A percentile compares a stretch with the other conserved stretches of the same genome.
These are phyloP conservation scores for Ophiostoma tasmaniense DNA, from an alignment of 2,329 filamentous ascomycete species.

Conservation along the genomic window DNA sequence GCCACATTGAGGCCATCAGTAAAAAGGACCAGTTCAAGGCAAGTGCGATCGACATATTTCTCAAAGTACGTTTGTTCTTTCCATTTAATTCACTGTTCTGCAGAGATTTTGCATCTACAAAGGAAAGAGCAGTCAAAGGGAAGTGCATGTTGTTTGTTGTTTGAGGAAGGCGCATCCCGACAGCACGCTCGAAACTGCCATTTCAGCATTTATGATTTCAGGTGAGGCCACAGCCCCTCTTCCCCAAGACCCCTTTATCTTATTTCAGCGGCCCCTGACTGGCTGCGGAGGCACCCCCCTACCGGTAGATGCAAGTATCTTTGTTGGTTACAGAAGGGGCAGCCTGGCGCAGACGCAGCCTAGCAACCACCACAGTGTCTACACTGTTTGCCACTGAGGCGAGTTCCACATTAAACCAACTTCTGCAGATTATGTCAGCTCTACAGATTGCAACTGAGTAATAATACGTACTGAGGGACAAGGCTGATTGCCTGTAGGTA, in stretches of 20 bases:
- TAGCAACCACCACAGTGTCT: constrained; percentile 3
- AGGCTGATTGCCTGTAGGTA: background rate
- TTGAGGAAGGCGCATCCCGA: background rate
- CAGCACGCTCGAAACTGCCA: background rate
- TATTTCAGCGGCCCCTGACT: constrained; percentile 5
- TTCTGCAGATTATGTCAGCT: background rate
- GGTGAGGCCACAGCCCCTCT: constrained; percentile 1
- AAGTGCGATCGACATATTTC: background rate
- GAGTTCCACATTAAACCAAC: background rate
- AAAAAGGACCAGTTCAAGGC: background rate
- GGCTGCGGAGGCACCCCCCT: background rate
- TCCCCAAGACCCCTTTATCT: background rate
- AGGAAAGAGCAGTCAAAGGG: background rate
- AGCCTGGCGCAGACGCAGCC: background rate
- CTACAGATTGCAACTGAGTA: too few species aligned
- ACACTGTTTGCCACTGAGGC: constrained; percentile 5
- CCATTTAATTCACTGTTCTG: background rate
- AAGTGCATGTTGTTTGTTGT: background rate
- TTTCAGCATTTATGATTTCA: background rate
- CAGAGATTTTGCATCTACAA: background rate
- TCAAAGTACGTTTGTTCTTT: background rate
- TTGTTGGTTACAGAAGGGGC: background rate
- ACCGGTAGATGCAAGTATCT: background rate
- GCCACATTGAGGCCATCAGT: background rate
- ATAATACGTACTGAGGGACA: background rate